Percentiles rank a stretch among this genome's conserved stretches.
Conservation (phyloP, 345 rosid species). For the Eucalyptus guilfoylei region DNA sequence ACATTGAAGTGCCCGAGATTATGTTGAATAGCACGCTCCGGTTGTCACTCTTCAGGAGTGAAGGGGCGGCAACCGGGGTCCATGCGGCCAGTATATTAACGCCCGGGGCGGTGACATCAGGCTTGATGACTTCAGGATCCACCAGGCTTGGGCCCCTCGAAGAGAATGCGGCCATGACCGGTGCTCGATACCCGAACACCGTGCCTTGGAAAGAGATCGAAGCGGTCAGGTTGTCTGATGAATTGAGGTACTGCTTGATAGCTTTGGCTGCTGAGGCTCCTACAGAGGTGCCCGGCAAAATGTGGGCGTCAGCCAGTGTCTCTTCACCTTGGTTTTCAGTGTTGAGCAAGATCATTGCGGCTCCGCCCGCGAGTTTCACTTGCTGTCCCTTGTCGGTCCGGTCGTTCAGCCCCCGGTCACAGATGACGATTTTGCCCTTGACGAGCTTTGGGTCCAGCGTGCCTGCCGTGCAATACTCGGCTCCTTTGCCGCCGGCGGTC, state of each 20-base stretch:
- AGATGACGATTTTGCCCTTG: constrained; percentile 43
- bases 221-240: constrained; percentile 30
- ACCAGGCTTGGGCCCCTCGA: constrained; percentile 62
- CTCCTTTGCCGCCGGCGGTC: constrained; percentile 40
- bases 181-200: constrained; percentile 41
- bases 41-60: constrained; percentile 27
- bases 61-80: constrained; percentile 46
- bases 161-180: constrained; percentile 63
- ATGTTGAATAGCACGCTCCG: constrained; percentile 57
- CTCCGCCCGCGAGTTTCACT: constrained; percentile 37
- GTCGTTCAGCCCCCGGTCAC: constrained; percentile 33
- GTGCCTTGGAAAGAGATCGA: constrained; percentile 53
- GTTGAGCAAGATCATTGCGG: constrained; percentile 55
- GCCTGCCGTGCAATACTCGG: constrained; percentile 18
- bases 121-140: constrained; percentile 55
- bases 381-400: constrained; percentile 41
- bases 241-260: constrained; percentile 24
- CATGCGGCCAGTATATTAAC: constrained; percentile 75
- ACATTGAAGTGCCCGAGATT: constrained; percentile 82
- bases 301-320: constrained; percentile 45
- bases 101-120: constrained; percentile 78
- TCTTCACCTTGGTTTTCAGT: constrained; percentile 45
- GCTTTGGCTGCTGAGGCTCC: constrained; percentile 36
- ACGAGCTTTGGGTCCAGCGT: constrained; percentile 21
- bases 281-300: constrained; percentile 42